A percentile compares a stretch with the other conserved stretches of the same genome.
phyloP scores from a whole-genome alignment of 352 stramenopile species.

The Pythium rishiriense region DNA sequence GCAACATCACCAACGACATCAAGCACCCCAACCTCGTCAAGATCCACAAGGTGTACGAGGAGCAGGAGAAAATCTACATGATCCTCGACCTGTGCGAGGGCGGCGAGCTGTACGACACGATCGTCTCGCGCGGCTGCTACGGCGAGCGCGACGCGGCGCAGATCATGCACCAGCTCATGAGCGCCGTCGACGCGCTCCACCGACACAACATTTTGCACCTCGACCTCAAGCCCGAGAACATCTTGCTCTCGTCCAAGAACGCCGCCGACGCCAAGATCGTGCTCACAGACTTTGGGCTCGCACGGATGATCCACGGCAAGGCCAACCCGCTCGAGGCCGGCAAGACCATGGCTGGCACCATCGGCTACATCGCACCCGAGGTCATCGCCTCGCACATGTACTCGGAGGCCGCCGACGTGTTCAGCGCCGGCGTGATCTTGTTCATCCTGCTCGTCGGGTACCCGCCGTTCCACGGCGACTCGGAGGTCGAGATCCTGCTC shows the following conservation, averaged over 20 bases:
- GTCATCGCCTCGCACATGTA: slow-evolving; percentile 71
- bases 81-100: slow-evolving; percentile 73
- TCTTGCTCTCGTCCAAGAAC: slow-evolving; percentile 58
- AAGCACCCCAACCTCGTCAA: slow-evolving; percentile 73
- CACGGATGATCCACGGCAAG: slow-evolving; percentile 74
- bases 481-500: slow-evolving; percentile 72
- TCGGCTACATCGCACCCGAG: slow-evolving; percentile 80
- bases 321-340: slow-evolving; percentile 59
- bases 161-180: slow-evolving; percentile 69
- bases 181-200: slow-evolving; percentile 63
- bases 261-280: slow-evolving; percentile 56
- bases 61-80: slow-evolving; percentile 80
- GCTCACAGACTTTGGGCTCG: slow-evolving; percentile 78
- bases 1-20: slow-evolving; percentile 82
- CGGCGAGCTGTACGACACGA: slow-evolving; percentile 75
- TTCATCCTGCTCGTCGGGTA: slow-evolving; percentile 82
- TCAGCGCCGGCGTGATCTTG: slow-evolving; percentile 79
- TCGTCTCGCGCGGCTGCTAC: slow-evolving; percentile 67
- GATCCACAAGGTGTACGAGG: slow-evolving; percentile 84
- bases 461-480: slow-evolving; percentile 72
- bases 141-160: slow-evolving; percentile 59
- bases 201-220: slow-evolving; percentile 78
- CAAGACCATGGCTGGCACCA: slow-evolving; percentile 71
- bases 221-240: slow-evolving; percentile 84
- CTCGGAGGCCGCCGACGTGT: slow-evolving; percentile 69